Base-by-base conservation (phyloP, 2,329 filamentous ascomycete genomes). In the Xylariomycetidae sp. region DNA sequence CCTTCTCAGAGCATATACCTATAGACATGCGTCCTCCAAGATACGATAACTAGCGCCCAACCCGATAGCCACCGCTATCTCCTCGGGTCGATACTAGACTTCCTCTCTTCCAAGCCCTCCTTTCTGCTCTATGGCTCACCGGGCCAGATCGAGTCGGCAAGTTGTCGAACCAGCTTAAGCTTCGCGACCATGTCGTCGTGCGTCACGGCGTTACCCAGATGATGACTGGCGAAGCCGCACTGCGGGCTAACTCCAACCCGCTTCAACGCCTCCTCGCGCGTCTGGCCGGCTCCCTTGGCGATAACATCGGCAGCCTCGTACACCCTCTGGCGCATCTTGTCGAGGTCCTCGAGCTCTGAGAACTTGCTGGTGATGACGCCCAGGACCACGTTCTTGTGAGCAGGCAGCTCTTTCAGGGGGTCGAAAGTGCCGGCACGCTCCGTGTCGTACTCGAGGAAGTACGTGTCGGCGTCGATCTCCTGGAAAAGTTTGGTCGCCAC, bases 201-300 rank as follows among this genome's bases (percentile, higher is more conserved):
- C 17, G 70, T 74, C 37, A 89, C 67, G 16, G 76, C 69, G 53
- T 89, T 86, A 0, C 83, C 84, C 48, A 76, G 76, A 43, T 81
- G 76, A 54, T 89, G 83, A 31, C 78, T 85, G 17, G 82, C 84
- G 56, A 84, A 84, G 3, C 79, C 80, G 53, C 80, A 85, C 60
- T 86, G 82, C 0, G 82, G 81, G 52, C 76, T 82, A n/a, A 85
- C 73, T 26, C 72, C 68, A 26, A 88, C 63, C 45, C 79, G 72
- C 58, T 79, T 70, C 9, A 89, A 61, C 0, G 82, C 82, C 54
- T 85, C 72, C 55, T 85, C 73, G 29, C 70, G 67, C 5, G 67
- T 74, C 60, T 84, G 69, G 3, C 73, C 74, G 25, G 70, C 76
- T 1, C 82, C 82, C 53, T 78, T 66, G 1, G 81, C 81, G 19